Conservation (phyloP, 345 rosid genomes). For the Carallia brachiata region DNA sequence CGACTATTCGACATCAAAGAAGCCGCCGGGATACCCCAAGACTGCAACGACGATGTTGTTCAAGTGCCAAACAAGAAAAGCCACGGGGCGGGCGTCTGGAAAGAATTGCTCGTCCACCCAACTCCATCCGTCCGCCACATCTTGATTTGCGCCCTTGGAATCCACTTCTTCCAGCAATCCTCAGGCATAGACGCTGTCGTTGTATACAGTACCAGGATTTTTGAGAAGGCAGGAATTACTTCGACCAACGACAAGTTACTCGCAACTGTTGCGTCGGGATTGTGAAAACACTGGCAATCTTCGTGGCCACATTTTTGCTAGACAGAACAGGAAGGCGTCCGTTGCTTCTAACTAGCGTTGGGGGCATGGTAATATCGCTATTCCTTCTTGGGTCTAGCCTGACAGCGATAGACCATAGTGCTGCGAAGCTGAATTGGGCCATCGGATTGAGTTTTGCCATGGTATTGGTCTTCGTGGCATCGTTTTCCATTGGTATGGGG, state of each 20-base stretch:
- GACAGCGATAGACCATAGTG: slow-evolving; percentile 47
- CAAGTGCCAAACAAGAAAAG: slow-evolving; percentile 26
- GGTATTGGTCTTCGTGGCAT: slow-evolving; percentile 57
- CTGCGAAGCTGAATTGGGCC: slow-evolving; percentile 56
- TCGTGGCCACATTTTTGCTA: slow-evolving; percentile 66
- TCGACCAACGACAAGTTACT: slow-evolving; percentile 42
- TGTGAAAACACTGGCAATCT: slow-evolving; percentile 55
- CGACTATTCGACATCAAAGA: slow-evolving; percentile 74
- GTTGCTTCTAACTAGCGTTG: slow-evolving; percentile 65
- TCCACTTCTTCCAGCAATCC: slow-evolving; percentile 82
- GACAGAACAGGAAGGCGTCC: slow-evolving; percentile 80
- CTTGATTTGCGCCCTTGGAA: slow-evolving; percentile 64
- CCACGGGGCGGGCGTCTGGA: slow-evolving; percentile 69
- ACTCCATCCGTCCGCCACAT: slow-evolving; percentile 70
- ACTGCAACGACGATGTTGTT: slow-evolving; percentile 71
- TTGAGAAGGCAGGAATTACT: slow-evolving; percentile 66
- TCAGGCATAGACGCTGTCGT: slow-evolving; percentile 88
- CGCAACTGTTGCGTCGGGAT: slow-evolving; percentile 78
- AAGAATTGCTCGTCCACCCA: slow-evolving; percentile 59
- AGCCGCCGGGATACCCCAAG: slow-evolving; percentile 74
- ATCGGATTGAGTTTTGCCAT: slow-evolving; percentile 47
- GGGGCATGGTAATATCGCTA: slow-evolving; percentile 61
- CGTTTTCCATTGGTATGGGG: slow-evolving; percentile 85
- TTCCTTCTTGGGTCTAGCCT: slow-evolving; percentile 42
- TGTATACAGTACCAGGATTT: slow-evolving; percentile 74